Base-by-base conservation (phyloP, 2,329 filamentous ascomycete species). In the Diplodia corticola region DNA sequence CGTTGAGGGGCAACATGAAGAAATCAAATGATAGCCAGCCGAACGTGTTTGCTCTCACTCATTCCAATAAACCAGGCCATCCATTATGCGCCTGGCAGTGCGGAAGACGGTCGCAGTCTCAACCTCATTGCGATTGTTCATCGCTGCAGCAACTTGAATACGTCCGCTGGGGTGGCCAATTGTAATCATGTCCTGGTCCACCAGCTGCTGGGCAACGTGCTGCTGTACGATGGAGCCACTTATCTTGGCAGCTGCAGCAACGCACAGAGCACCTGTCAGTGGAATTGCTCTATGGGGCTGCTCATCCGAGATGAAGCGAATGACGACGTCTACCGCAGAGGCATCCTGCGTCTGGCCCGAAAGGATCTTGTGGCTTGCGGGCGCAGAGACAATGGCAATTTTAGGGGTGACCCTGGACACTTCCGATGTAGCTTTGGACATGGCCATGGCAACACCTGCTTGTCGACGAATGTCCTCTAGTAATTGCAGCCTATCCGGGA, bases 391-490 rank as follows among this genome's bases (percentile, higher is more conserved):
- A 17, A 89, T 77, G 15, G 83, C 84, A 44, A 91, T 86, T 73
- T 91, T 89, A 0, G 89, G 88, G 1, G 90, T 84, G 1, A 85
- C 86, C 0, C 84, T 81, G 0, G 83, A 81, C 6, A 83, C 83
- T 1, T 76, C 77, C 0, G 77, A 76, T 13, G 78, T 75, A 0
- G 79, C 75, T 4, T 74, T 70, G 7, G 82, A 81, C 54, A 91
- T 78, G 0, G 88, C 87, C 88, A 91, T 91, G 26, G 80, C 61
- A 89, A 77, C 0, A 86, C 86, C 87, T 89, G 89, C 88, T 61
- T 81, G 78, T 24, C 79, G 79, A 0, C 88, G 80, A 61, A 90
- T 86, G 0, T 76, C 74, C 63, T 88, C 86, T 13, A 89, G 75
- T 1, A 74, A 79, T 0, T 65, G 80, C 37, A 89, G 76, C 0